Base-by-base conservation (phyloP, 345 rosid genomes). In the Cardamine chenopodiifolia region DNA sequence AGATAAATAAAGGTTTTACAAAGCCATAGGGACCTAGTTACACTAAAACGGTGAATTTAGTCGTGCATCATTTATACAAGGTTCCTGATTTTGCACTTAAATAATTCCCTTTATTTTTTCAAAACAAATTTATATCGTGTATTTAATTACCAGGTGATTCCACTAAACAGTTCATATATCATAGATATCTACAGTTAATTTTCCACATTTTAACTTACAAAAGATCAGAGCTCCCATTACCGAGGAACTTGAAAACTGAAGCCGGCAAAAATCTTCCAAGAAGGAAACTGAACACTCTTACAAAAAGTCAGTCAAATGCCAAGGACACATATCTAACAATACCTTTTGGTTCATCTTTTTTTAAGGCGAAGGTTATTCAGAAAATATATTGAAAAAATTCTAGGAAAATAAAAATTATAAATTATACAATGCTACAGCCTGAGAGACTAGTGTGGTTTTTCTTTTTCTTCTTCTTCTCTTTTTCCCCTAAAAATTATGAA, bases 391-490 rank as follows among this genome's bases (percentile, higher is more conserved):
- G 28, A 28, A 55, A 54, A 69, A 35, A 26, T 25, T 32, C 14
- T 56, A 14, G 6, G 45, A 26, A 55, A 77, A 9, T 1, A 5
- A 6, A 56, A 32, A 57, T 3, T 63, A 62, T 18, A 70, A 63
- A 63, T 17, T 49, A 68, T 49, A 76, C 26, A 71, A n/a, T 77
- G 39, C 81, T 78, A 71, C 68, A 78, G 72, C 67, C 66, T 58
- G 72, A 6, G 48, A 37, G 68, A 71, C 62, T 13, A 48, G 40
- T 65, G 64, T 57, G 73, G 63, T 71, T 63, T 70, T 17, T 40
- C 18, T 20, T 63, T 22, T 3, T 2, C 2, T 25, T 5, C 8
- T 0, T 22, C 20, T 54, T 19, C 10, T 48, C 56, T 64, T 58
- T 53, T 34, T 10, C 40, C 79, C 65, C 68, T 69, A 70, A 74